A percentile compares a stretch with the other conserved stretches of the same genome.
phyloP scores from a whole-genome alignment of 1,284 basidiomycete genomes.

The Fomitopsis palustris region DNA sequence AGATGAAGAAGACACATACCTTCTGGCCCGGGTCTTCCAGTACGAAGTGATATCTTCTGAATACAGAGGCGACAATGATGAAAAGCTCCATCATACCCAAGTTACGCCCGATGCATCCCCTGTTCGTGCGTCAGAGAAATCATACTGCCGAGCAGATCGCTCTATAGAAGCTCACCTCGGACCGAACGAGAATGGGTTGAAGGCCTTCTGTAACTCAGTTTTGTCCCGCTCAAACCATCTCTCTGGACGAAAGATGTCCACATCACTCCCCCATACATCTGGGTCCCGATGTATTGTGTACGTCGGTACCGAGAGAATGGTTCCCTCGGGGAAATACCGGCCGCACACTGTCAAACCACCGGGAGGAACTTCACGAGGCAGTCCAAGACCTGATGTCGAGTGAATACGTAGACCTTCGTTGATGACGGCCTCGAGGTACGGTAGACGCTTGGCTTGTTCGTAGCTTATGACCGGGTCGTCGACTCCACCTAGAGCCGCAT shows the following conservation, averaged over 20 bases:
- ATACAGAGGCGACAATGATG: conserved; percentile 70
- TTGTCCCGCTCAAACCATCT: conserved; percentile 74
- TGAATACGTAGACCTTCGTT: conserved; percentile 81
- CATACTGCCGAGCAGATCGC: not conserved
- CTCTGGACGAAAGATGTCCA: conserved; percentile 72
- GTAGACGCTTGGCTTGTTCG: conserved; percentile 64
- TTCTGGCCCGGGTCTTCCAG: conserved; percentile 51
- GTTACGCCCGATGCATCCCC: conserved; percentile 75
- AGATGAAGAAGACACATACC: conserved; percentile 37
- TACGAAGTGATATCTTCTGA: conserved; percentile 70
- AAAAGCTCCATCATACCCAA: conserved; percentile 72
- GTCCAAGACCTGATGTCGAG: conserved; percentile 77
- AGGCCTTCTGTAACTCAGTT: conserved; percentile 61
- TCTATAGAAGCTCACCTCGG: conserved; percentile 42
- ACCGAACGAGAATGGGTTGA: conserved; percentile 75
- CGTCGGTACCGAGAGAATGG: conserved; percentile 71
- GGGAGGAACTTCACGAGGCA: conserved; percentile 72
- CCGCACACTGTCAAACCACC: conserved; percentile 62
- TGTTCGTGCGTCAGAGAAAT: conserved; percentile 20
- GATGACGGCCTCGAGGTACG: conserved; percentile 80
- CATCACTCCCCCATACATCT: conserved; percentile 73
- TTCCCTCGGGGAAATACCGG: conserved; percentile 64
- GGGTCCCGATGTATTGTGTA: conserved; percentile 78
- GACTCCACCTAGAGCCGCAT: conserved; percentile 62
- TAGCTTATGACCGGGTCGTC: conserved; percentile 53